phyloP scores from a whole-genome alignment of 2,329 filamentous ascomycete species.

The Fusarium metavorans region DNA sequence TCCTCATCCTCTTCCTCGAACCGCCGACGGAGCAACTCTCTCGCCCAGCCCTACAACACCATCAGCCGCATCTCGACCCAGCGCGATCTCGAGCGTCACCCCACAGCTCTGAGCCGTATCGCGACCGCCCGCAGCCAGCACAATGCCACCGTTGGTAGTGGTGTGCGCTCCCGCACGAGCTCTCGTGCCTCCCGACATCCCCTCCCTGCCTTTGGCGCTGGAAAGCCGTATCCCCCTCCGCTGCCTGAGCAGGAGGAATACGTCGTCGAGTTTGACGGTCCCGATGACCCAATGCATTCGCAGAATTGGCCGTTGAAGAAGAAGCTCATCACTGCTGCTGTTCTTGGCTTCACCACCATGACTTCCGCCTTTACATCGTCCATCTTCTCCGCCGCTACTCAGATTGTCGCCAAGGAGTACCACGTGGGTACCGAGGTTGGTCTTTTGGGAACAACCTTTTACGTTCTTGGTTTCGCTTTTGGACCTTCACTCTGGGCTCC shows the following conservation, averaged over 20 bases:
- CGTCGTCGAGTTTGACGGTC: slow-evolving; percentile 87
- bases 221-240: slow-evolving; percentile 79
- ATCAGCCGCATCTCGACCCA: slow-evolving; percentile 75
- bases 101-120: slow-evolving; percentile 77
- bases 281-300: slow-evolving; percentile 84
- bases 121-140: slow-evolving; percentile 79
- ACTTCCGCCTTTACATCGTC: slow-evolving; percentile 79
- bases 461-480: slow-evolving; percentile 78
- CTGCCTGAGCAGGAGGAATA: slow-evolving; percentile 80
- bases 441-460: slow-evolving; percentile 74
- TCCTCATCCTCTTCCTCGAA: slow-evolving; percentile 56
- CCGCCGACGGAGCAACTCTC: slow-evolving; percentile 22
- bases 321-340: slow-evolving; percentile 77
- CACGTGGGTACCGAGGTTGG: slow-evolving; percentile 72
- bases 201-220: slow-evolving; percentile 76
- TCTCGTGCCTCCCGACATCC: slow-evolving; percentile 67
- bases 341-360: slow-evolving; percentile 80
- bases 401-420: slow-evolving; percentile 67
- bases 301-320: slow-evolving; percentile 87
- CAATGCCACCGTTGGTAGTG: slow-evolving; percentile 75
- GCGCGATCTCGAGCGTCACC: slow-evolving; percentile 75
- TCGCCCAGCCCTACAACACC: slow-evolving; percentile 51
- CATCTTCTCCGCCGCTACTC: slow-evolving; percentile 78
- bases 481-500: slow-evolving; percentile 81
- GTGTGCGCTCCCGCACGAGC: slow-evolving; percentile 50